Evolutionary conservation across 2,329 filamentous ascomycete genomes (phyloP), one percentile per base, ranked within the genome.

Genomic region (Ophiocordyceps australis): DNA sequence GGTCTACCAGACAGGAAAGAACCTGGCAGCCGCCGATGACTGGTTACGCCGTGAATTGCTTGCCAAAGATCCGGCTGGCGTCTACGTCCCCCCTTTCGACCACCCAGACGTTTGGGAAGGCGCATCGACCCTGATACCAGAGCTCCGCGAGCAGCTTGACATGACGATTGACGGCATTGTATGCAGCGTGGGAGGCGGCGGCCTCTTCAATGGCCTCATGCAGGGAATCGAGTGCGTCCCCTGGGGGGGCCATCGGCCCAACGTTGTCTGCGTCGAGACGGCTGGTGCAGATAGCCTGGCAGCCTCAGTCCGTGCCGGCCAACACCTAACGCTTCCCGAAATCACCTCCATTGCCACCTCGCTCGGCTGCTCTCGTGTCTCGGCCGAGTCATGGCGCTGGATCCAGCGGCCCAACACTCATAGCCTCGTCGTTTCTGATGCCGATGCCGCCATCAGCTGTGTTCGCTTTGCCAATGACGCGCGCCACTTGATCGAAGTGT

Each of bases 391-490:
- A 1, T 78, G 77, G 49, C 62, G 72, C 34, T 74, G 78, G 47
- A 69, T 63, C 1, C 48, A 59, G 22, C 38, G 42, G 42, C 52
- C 55, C 14, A 46, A 49, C 23, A 38, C 45, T 15, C 38, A 43
- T 31, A 53, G 49, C 33, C 29, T 50, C 7, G 46, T 52, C 26
- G 47, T 55, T 14, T 39, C 41, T 4, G 52, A 55, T 26, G 72
- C 70, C 4, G 79, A 89, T 40, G 85, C 86, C 0, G 81, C 79
- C 13, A 66, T 74, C 50, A 83, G 74, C 3, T 78, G 75, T 28
- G 71, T 76, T 40, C 59, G 68, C 14, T 73, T 94, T 33, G 74
- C 80, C 8, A 78, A 94, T 35, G 82, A 92, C 32, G 79, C 85
- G 38, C 57, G 77, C 15, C 53, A 86, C 29, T 56, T 93, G 30